phyloP scores from a whole-genome alignment of 2,329 filamentous ascomycete genomes.

The Verticillium longisporum region DNA sequence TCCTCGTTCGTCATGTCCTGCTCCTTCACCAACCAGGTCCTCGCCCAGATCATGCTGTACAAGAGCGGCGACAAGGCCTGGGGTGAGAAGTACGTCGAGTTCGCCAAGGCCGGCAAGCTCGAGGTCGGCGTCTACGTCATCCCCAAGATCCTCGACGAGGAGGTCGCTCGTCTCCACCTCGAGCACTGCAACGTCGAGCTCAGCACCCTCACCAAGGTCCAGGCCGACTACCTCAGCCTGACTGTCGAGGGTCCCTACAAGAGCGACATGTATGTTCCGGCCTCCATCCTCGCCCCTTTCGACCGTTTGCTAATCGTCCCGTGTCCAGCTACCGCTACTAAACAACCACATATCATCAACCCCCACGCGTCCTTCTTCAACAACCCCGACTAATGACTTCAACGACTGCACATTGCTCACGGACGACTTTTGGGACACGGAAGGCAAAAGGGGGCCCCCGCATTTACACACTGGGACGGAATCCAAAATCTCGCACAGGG shows the following conservation, averaged over 20 bases:
- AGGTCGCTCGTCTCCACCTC: constrained; percentile 91
- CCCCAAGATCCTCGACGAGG: constrained; percentile 98
- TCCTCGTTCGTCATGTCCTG: constrained; percentile 99
- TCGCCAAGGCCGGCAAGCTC: constrained; percentile 87
- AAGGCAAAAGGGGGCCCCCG: constrained; percentile 9
- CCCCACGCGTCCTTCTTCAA: constrained; percentile 16
- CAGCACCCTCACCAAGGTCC: constrained; percentile 72
- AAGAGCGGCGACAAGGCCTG: constrained; percentile 86
- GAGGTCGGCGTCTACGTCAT: constrained; percentile 90
- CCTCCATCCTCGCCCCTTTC: background rate
- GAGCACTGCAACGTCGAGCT: constrained; percentile 93
- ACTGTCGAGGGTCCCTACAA: constrained; percentile 88
- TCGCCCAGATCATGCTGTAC: constrained; percentile 97
- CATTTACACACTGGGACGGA: constrained; percentile 3
- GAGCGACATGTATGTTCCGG: constrained; percentile 69
- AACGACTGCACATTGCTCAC: constrained; percentile 11
- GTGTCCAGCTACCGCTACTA: constrained; percentile 36
- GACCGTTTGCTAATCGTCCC: constrained; percentile 8
- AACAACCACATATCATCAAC: constrained; percentile 21
- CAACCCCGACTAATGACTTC: constrained; percentile 13
- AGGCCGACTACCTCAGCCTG: constrained; percentile 93
- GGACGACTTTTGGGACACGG: constrained; percentile 14
- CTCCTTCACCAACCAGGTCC: constrained; percentile 99
- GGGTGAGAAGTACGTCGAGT: constrained; percentile 91
- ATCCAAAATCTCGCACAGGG: constrained; percentile 17